Evolutionary conservation across 1,284 basidiomycete genomes (phyloP).

Genomic region (Austropuccinia psidii): DNA sequence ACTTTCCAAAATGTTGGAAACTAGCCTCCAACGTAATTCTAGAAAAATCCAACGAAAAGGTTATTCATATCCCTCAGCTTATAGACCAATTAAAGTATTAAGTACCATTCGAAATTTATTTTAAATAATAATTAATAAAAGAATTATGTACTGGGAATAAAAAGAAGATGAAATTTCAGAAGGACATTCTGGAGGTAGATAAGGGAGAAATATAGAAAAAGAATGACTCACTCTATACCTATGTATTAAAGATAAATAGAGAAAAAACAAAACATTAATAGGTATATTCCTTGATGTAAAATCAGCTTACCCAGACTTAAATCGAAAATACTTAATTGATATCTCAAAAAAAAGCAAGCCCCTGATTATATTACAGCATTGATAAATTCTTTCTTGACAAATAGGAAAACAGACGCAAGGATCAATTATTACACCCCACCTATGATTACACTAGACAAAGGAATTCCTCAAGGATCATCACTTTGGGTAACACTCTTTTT

Average conservation of each 20-base stretch:
- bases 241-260: conserved; percentile 16
- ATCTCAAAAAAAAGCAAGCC: neutral
- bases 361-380: neutral
- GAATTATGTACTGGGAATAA: conserved; percentile 8
- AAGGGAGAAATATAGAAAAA: neutral
- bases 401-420: neutral
- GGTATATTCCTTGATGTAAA: conserved; percentile 24
- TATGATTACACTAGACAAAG: neutral
- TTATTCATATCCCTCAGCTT: neutral
- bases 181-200: conserved; percentile 12
- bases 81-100: conserved; percentile 16
- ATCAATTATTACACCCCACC: neutral
- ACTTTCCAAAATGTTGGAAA: conserved; percentile 11
- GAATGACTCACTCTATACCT: neutral
- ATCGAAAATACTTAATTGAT: neutral
- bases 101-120: conserved; percentile 11
- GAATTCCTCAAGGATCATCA: conserved; percentile 25
- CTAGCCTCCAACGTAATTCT: neutral
- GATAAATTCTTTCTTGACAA: neutral
- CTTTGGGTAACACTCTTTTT: conserved; percentile 5
- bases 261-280: neutral
- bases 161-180: neutral
- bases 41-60: neutral
- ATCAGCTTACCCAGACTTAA: conserved; percentile 1
- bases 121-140: neutral